Percentiles rank a stretch among this genome's conserved stretches.
Evolutionary conservation across 768 basidiomycete species (phyloP).

Genomic region (Xerocomellus dryophilus): DNA sequence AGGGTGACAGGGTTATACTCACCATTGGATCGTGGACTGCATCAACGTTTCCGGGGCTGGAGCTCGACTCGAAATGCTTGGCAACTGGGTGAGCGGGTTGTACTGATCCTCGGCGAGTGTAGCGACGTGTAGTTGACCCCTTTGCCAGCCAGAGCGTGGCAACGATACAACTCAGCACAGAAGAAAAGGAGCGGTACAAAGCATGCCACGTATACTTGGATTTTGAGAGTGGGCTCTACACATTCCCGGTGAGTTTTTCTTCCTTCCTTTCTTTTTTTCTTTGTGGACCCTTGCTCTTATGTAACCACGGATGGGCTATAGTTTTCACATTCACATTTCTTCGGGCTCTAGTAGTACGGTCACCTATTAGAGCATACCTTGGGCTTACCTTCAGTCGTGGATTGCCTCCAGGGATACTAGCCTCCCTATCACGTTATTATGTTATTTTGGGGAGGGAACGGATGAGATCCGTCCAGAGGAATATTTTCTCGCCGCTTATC

Average conservation of each 20-base stretch:
- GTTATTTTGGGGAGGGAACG: neutral
- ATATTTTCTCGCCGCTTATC: neutral
- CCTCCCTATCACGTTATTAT: neutral
- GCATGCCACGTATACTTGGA: slow-evolving; percentile 69
- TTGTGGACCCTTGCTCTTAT: neutral
- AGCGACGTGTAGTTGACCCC: neutral
- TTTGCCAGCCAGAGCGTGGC: slow-evolving; percentile 71
- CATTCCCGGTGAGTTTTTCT: slow-evolving; percentile 65
- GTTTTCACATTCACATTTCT: neutral
- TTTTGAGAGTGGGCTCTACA: slow-evolving; percentile 71
- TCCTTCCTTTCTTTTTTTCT: neutral
- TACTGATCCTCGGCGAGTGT: neutral
- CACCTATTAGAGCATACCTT: neutral
- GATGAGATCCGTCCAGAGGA: slow-evolving; percentile 28
- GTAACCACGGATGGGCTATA: neutral
- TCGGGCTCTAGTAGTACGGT: too few relatives aligned
- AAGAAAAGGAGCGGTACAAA: slow-evolving; percentile 64
- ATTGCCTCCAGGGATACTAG: neutral
- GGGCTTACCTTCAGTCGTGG: neutral
- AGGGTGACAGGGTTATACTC: slow-evolving; percentile 63
- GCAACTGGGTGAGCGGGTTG: slow-evolving; percentile 73
- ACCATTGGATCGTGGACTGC: slow-evolving; percentile 87
- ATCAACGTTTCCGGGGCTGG: slow-evolving; percentile 62
- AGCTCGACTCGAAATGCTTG: slow-evolving; percentile 48
- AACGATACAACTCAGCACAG: slow-evolving; percentile 66